These are phyloP conservation scores for Perkinsus marinus DNA, from an alignment of 169 alveolate species.

Conservation along the genomic window DNA sequence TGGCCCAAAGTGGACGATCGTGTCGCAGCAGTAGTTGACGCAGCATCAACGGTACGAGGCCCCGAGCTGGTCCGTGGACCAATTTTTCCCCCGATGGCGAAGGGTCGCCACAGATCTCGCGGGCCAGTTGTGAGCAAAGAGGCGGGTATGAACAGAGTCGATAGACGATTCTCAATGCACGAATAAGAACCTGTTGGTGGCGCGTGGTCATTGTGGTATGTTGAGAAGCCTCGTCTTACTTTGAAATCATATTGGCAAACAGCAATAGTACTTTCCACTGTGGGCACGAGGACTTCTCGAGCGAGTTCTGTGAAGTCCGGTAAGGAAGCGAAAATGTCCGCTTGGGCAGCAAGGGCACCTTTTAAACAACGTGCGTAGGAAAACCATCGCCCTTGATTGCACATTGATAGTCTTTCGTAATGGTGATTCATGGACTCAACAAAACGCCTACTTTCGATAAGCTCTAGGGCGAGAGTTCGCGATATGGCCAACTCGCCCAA, in stretches of 20 bases:
- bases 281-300: neutral
- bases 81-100: neutral
- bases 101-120: neutral
- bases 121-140: neutral
- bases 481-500: neutral
- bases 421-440: neutral
- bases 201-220: neutral
- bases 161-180: neutral
- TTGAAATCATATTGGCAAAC: neutral
- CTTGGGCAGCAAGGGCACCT: neutral
- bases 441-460: neutral
- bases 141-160: neutral
- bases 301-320: neutral
- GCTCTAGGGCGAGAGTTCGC: neutral
- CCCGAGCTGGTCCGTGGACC: neutral
- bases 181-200: neutral
- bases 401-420: too few relatives aligned
- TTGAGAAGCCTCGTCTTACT: neutral
- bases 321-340: neutral
- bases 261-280: neutral
- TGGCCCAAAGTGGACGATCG: neutral
- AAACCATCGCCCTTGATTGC: neutral
- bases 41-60: neutral
- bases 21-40: neutral
- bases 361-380: too few relatives aligned